Base-by-base conservation (phyloP, 176 grass and related monocot species). In the Melocanna baccifera region DNA sequence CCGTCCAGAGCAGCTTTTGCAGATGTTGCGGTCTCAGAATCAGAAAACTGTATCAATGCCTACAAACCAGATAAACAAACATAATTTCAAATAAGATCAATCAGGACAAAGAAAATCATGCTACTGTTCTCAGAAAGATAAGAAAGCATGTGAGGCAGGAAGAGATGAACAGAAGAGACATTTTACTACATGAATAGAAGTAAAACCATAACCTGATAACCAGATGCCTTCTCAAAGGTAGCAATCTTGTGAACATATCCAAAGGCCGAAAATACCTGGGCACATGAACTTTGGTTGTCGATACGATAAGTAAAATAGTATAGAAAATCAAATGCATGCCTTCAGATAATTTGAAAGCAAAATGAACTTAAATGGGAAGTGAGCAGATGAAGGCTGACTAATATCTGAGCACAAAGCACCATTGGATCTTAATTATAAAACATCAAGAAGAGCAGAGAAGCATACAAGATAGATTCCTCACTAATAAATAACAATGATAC, bases 231-330 rank as follows among this genome's bases (percentile, higher is more conserved):
- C 86, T 94, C 96, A 87, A 98, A 98, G 32, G 96, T 98, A 83
- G 96, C 90, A 68, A 98, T 98, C 87, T 98, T 98, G 78, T 98
- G 96, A 84, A 98, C 96, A 87, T 94, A 98, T 57, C 96, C 96
- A 84, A 95, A 98, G 83, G 96, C 89, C 58, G 96, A 98, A 85
- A 98, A 98, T 69, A 98, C 96, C 96, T 98, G 80, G 13, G 46
- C 56, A 88, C 62, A 88, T 9, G 63, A 67, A 83, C 25, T 70
- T 65, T 19, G 6, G 23, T 39, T 53, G 61, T 80, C 66, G 83
- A 86, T 48, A 84, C 4, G 10, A 78, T 18, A 79, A 52, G 73
- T 66, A 58, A 45, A 86, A 71, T 55, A 42, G 74, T 87, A 48
- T 30, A n/a, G 19, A 73, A 85, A 81, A 67, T 25, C 8, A 84